Conservation (phyloP, 345 rosid genomes). For the Mallotus nudiflorus region DNA sequence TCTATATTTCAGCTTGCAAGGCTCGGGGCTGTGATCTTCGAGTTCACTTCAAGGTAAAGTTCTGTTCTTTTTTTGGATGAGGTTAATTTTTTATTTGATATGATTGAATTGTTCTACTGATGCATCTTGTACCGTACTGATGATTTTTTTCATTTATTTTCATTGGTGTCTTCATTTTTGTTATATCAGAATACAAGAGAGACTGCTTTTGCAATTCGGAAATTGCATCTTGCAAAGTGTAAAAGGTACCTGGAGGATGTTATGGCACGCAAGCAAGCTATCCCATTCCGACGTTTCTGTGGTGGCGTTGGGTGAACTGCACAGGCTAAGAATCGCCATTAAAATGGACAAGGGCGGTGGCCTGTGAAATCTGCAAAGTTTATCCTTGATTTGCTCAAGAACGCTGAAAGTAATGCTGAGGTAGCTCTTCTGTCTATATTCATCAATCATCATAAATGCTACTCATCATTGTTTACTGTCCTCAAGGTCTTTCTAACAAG, state of each 20-base stretch:
- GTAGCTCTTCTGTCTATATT: slow-evolving; percentile 26
- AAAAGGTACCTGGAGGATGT: slow-evolving; percentile 82
- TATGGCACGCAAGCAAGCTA: slow-evolving; percentile 74
- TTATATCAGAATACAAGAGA: slow-evolving; percentile 63
- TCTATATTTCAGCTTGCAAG: slow-evolving; percentile 60
- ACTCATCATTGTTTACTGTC: background rate
- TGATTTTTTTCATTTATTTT: background rate
- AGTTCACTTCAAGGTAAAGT: slow-evolving; percentile 71
- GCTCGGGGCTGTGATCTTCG: slow-evolving; percentile 73
- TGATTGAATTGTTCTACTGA: no score
- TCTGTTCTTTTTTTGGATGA: background rate
- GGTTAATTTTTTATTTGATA: no score
- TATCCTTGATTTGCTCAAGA: slow-evolving; percentile 57
- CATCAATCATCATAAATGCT: background rate
- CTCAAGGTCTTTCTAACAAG: background rate
- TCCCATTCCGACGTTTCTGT: slow-evolving; percentile 74
- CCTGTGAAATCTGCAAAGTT: slow-evolving; percentile 53
- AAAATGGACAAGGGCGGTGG: slow-evolving; percentile 89
- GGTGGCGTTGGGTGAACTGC: slow-evolving; percentile 78
- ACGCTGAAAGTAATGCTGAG: slow-evolving; percentile 81
- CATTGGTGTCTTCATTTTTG: background rate
- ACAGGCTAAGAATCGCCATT: slow-evolving; percentile 76
- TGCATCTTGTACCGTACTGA: background rate
- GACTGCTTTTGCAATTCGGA: slow-evolving; percentile 61
- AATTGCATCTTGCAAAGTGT: slow-evolving; percentile 62